Percentiles rank a stretch among this genome's conserved stretches.
Evolutionary conservation across 148 eudicot species (phyloP).

Genomic region (Rhododendron vialii): DNA sequence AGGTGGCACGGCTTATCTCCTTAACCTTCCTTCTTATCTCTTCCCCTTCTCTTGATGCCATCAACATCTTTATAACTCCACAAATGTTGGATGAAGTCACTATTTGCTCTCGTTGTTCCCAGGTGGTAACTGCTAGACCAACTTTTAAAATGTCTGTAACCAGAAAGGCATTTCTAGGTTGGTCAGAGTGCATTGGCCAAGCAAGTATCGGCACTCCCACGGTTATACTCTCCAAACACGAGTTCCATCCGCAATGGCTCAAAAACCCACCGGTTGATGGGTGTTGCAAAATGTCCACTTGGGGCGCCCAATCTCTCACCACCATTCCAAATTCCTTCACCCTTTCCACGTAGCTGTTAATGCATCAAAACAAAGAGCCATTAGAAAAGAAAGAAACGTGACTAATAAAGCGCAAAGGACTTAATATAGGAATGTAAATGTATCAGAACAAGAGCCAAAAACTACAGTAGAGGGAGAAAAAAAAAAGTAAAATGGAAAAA

Average conservation of each 20-base stretch:
- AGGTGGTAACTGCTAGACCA: not conserved
- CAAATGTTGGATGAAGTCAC: not conserved
- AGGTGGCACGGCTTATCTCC: not conserved
- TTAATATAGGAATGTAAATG: too few relatives aligned
- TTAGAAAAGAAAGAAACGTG: too few relatives aligned
- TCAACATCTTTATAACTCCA: not conserved
- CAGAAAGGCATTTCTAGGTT: not conserved
- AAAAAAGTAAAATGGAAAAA: too few relatives aligned
- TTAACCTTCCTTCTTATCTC: slow-evolving; percentile 13
- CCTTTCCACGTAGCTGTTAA: not conserved
- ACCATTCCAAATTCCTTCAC: not conserved
- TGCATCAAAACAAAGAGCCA: too few relatives aligned
- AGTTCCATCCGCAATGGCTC: slow-evolving; percentile 4
- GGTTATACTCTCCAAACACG: not conserved
- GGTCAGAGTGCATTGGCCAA: slow-evolving; percentile 6
- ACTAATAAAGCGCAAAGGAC: too few relatives aligned
- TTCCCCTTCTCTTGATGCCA: slow-evolving; percentile 14
- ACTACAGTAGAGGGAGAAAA: too few relatives aligned
- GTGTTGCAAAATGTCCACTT: not conserved
- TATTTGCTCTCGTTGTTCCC: not conserved
- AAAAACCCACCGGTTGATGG: not conserved
- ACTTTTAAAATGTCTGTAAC: not conserved
- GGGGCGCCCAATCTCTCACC: slow-evolving; percentile 2
- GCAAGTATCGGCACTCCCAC: not conserved
- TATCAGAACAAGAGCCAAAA: too few relatives aligned